A percentile compares a stretch with the other conserved stretches of the same genome.
phyloP scores from a whole-genome alignment of 345 rosid genomes.

The Punica granatum region DNA sequence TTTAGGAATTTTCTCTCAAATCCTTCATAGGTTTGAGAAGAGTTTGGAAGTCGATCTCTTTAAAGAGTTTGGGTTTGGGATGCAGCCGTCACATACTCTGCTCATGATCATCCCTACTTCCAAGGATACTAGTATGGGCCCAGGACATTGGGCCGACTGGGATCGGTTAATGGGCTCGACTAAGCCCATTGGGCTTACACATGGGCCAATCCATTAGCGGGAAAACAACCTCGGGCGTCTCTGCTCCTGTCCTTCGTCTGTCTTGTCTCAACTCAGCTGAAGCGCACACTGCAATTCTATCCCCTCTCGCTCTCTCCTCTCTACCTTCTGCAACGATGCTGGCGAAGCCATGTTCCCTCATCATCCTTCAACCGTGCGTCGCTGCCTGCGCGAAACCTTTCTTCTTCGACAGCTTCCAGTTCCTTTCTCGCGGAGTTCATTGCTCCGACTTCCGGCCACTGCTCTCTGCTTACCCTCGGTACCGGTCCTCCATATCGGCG shows the following conservation, averaged over 20 bases:
- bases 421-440: slow-evolving; percentile 8
- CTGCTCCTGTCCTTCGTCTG: too few relatives aligned
- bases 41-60: too few relatives aligned
- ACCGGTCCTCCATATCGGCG: slow-evolving; percentile 24
- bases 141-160: background rate
- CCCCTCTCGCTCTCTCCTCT: background rate
- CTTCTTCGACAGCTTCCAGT: slow-evolving; percentile 12
- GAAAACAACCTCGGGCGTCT: background rate
- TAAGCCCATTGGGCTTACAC: background rate
- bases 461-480: slow-evolving; percentile 18
- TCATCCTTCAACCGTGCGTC: slow-evolving; percentile 23
- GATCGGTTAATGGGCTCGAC: background rate
- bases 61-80: too few relatives aligned
- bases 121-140: slow-evolving; percentile 3
- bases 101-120: too few relatives aligned
- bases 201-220: background rate
- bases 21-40: too few relatives aligned
- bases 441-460: slow-evolving; percentile 10
- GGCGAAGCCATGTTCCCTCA: slow-evolving; percentile 24
- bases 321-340: slow-evolving; percentile 16
- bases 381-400: slow-evolving; percentile 29
- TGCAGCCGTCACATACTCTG: too few relatives aligned
- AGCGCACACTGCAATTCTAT: slow-evolving; percentile 3
- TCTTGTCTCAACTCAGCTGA: background rate
- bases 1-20: too few relatives aligned